Evolutionary conservation across 2,329 filamentous ascomycete species (phyloP).

Genomic region (Clonostachys sp.): DNA sequence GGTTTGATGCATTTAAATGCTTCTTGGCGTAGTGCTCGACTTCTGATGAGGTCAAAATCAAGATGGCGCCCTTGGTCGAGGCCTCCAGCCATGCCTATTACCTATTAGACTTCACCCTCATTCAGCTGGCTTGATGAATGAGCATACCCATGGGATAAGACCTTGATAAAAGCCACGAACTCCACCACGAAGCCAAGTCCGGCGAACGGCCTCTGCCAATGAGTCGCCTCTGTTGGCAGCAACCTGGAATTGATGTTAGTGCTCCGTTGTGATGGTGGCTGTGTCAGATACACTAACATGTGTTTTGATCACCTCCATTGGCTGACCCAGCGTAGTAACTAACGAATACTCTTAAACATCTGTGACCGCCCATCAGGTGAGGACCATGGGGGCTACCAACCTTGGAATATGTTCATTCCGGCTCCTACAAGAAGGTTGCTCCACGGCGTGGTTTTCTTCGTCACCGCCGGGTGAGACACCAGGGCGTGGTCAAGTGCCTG

Average conservation of each 20-base stretch:
- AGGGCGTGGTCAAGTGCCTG: too few species aligned
- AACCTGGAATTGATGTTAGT: not conserved
- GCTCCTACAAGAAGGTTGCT: too few species aligned
- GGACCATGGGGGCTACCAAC: not conserved
- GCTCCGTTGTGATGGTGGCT: not conserved
- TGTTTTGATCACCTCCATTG: slow-evolving; percentile 9
- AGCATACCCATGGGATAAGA: slow-evolving; percentile 8
- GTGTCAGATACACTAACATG: slow-evolving; percentile 4
- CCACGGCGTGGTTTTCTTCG: too few species aligned
- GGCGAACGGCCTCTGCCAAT: slow-evolving; percentile 3
- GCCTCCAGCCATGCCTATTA: not conserved
- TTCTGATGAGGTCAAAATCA: not conserved
- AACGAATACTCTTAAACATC: too few species aligned
- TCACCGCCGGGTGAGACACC: too few species aligned
- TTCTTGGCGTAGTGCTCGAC: not conserved
- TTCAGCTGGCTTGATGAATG: not conserved
- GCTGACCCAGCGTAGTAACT: slow-evolving; percentile 8
- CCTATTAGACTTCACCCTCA: not conserved
- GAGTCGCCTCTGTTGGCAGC: not conserved
- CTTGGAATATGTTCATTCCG: too few species aligned
- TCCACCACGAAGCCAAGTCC: slow-evolving; percentile 5
- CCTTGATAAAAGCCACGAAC: slow-evolving; percentile 7
- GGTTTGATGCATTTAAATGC: not conserved
- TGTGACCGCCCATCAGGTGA: not conserved
- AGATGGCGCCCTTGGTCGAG: not conserved